phyloP scores from a whole-genome alignment of 2,329 filamentous ascomycete species.

The Pseudogymnoascus sp. region DNA sequence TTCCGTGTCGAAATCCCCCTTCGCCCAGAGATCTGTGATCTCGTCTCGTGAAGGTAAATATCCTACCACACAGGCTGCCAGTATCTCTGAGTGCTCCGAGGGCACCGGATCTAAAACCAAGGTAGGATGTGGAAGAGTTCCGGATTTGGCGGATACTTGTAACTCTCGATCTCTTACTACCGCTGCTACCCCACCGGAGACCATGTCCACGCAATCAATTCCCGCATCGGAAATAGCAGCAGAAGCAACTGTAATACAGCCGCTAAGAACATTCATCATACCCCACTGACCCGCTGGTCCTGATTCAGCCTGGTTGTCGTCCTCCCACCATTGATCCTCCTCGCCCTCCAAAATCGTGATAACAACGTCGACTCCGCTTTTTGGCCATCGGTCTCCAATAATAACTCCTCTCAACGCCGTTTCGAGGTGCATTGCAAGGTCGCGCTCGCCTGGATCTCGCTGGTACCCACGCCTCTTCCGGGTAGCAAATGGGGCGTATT shows the following conservation, averaged over 20 bases:
- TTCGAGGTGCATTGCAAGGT: constrained; percentile 85
- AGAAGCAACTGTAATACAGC: constrained; percentile 88
- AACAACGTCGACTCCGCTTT: constrained; percentile 92
- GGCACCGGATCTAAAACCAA: constrained; percentile 76
- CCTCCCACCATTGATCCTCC: constrained; percentile 64
- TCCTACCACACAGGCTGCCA: constrained; percentile 81
- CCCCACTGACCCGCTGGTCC: constrained; percentile 65
- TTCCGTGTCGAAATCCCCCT: constrained; percentile 52
- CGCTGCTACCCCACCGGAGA: constrained; percentile 83
- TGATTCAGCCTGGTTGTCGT: constrained; percentile 40
- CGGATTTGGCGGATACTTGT: constrained; percentile 21
- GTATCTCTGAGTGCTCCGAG: constrained; percentile 67
- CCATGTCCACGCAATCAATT: constrained; percentile 89
- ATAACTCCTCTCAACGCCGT: constrained; percentile 83
- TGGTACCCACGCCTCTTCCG: constrained; percentile 76
- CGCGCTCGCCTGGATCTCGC: constrained; percentile 76
- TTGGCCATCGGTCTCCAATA: constrained; percentile 95
- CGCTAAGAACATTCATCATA: constrained; percentile 83
- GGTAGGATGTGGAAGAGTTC: constrained; percentile 27
- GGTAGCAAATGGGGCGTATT: constrained; percentile 92
- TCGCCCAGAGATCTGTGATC: constrained; percentile 91
- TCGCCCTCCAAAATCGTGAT: constrained; percentile 91
- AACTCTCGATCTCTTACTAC: constrained; percentile 46
- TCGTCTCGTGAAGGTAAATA: constrained; percentile 85
- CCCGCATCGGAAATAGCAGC: constrained; percentile 90